Evolutionary conservation across 345 rosid genomes (phyloP), one percentile per base, ranked within the genome.

Genomic region (Murraya koenigii): DNA sequence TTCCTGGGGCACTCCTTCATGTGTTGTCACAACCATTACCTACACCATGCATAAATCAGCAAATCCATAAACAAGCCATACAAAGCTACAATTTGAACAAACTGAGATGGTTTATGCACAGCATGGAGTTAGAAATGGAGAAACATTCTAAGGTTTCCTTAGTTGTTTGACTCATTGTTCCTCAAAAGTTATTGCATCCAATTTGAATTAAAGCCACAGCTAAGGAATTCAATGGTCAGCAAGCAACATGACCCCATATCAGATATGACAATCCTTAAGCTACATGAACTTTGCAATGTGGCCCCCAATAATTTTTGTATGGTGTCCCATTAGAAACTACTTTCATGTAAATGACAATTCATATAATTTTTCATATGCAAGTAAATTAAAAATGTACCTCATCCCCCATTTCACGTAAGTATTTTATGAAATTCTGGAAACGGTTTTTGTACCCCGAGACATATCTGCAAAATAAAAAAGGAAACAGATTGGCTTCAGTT

Each of bases 1-100:
- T 83, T 96, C 99, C 39, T 87, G 78, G 0, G 99, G 99, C 55
- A 96, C 97, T 80, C 99, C 99, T 89, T 94, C 99, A 77, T 96
- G 99, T 75, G 99, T 96, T 7, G 99, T 96, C 75, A 96, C 97
- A 23, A 96, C 99, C 90, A 96, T 85, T 73, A 93, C 99, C 99
- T 95, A 78, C 63, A 56, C 58, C 72, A 66, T 39, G 44, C 77
- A 58, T 28, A 33, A 81, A 22, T 61, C 63, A 38, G 62, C 38
- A 13, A 15, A 60, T 61, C 23, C 23, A 44, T 64, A 66, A 41
- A 25, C 66, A 30, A 56, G 15, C 47, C 33, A 71, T 22, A 14
- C 14, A 65, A 75, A 71, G 52, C 47, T 65, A 39, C 11, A 66
- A 66, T 32, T 28, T 36, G 26, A 77, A 52, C 56, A 68, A 63